A percentile compares a stretch with the other conserved stretches of the same genome.
These are phyloP conservation scores for Wickerhamomyces chambardii DNA, from an alignment of 805 yeast genomes.

Conservation along the genomic window DNA sequence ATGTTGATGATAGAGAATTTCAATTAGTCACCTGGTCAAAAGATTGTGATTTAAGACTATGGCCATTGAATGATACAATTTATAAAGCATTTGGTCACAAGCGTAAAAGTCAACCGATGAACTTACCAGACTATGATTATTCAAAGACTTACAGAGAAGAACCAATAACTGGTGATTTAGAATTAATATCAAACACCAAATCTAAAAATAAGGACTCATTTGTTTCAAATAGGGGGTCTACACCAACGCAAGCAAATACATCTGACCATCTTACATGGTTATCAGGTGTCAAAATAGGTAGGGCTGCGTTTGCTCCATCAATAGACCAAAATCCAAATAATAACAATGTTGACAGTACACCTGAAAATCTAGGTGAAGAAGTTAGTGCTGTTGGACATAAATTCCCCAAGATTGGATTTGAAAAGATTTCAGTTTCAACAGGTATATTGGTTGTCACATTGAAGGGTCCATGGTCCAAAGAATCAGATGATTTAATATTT, in stretches of 20 bases:
- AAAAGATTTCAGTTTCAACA: constrained; percentile 79
- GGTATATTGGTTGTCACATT: constrained; percentile 74
- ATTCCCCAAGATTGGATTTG: constrained; percentile 81
- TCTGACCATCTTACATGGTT: constrained; percentile 82
- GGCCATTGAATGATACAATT: constrained; percentile 54
- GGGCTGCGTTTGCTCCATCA: constrained; percentile 18
- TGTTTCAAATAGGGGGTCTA: constrained; percentile 30
- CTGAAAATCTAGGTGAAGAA: constrained; percentile 82
- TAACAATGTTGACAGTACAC: constrained; percentile 25
- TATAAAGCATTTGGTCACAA: constrained; percentile 35
- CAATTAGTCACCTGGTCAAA: constrained; percentile 94
- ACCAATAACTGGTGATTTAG: constrained; percentile 23
- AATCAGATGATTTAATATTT: constrained; percentile 40
- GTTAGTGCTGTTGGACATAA: constrained; percentile 82
- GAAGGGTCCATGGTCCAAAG: constrained; percentile 64
- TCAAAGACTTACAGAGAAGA: constrained; percentile 42
- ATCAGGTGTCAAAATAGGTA: constrained; percentile 70
- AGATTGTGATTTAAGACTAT: constrained; percentile 74
- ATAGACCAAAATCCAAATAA: constrained; percentile 23
- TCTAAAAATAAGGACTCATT: constrained; percentile 28
- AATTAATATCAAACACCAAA: constrained; percentile 24
- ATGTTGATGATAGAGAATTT: constrained; percentile 65
- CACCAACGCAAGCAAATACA: constrained; percentile 22
- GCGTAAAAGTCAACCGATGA: constrained; percentile 25
- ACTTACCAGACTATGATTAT: constrained; percentile 31